Evolutionary conservation across 768 basidiomycete genomes (phyloP), one percentile per base, ranked within the genome.

Genomic region (Kwoniella dejecticola): DNA sequence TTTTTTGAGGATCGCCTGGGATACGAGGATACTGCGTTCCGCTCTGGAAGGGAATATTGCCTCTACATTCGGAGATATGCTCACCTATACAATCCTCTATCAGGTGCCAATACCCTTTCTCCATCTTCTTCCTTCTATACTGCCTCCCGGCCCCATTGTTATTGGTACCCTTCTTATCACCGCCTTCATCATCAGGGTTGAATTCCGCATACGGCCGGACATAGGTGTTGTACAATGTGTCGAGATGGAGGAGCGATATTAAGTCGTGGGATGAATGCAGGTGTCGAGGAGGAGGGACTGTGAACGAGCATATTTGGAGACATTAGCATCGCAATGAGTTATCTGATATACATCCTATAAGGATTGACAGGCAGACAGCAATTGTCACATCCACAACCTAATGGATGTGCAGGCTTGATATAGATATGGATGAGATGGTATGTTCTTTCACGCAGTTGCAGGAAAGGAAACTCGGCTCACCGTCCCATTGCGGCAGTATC

Each of bases 81-180:
- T 30, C 21, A 74, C 70, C 72, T 36, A 74, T 74, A 55, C 65
- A 66, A 44, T 74, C 72, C 40, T 71, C 72, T 33, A 74, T 52
- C 19, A 74, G 52, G 33, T 63, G 56, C 17, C 42, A 53, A 64
- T 74, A 74, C n/a, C 70, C 70, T 46, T 71, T 71, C 40, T 74
- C 70, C 52, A 71, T 42, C 26, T 60, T 67, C 44, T 45, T 64
- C 17, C 52, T 41, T 38, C 56, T 63, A 38, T 33, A 24, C 31
- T 50, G 54, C 21, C n/a, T 50, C 10, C n/a, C 33, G 8, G 3
- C 13, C 54, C 3, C 42, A 54, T 21, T 45, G 52, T 4, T 40
- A 52, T 38, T 56, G 48, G 4, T 48, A 12, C 8, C 4, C 60
- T 17, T 24, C 36, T 19, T 29, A 36, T 36, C 33, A 15, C 33